Base-by-base conservation (phyloP, 2,329 filamentous ascomycete genomes). In the Kalaharituber pfeilii region DNA sequence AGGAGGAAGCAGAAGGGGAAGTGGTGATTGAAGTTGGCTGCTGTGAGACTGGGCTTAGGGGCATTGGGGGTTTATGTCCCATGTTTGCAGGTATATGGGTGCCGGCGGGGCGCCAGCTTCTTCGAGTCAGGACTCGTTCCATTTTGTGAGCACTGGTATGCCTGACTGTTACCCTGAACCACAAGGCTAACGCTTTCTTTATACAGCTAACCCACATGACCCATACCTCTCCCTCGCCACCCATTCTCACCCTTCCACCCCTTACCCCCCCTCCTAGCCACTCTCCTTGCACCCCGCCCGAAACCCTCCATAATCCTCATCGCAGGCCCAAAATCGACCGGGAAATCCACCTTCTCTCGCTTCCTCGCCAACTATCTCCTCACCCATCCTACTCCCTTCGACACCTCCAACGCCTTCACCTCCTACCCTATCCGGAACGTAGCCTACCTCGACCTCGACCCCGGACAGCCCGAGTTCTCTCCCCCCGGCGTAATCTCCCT, bases 391-490 rank as follows among this genome's bases (percentile, higher is more conserved):
- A n/a, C n/a, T n/a, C n/a, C n/a, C n/a, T n/a, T n/a, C n/a, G n/a
- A n/a, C n/a, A 47, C 62, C 57, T 44, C 56, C 56, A 20, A 51
- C 53, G 6, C 66, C 63, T 20, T 53, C 59, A 47, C 62, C 56
- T 39, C 56, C 56, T 20, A 51, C 53, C 5, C 66, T 63, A 20
- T 53, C 59, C n/a, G 61, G 7, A 65, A 67, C 50, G 70, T 82
- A 25, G 74, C 72, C 53, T 70, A 82, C n/a, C 72, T 91, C 5
- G 85, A 91, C 61, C 71, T 89, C 8, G 84, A 91, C 64, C 82
- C 83, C 0, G 81, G 80, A 0, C 84, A 87, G 62, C 82, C 84
- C 2, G 84, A 88, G 64, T 87, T 82, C 65, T 77, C 76, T 0
- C 74, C 80, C 1, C 76, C 80, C 0, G 84, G 84, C 0, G 79